Evolutionary conservation across 2,329 filamentous ascomycete species (phyloP), one percentile per base, ranked within the genome.

Genomic region (Claviceps paspali): DNA sequence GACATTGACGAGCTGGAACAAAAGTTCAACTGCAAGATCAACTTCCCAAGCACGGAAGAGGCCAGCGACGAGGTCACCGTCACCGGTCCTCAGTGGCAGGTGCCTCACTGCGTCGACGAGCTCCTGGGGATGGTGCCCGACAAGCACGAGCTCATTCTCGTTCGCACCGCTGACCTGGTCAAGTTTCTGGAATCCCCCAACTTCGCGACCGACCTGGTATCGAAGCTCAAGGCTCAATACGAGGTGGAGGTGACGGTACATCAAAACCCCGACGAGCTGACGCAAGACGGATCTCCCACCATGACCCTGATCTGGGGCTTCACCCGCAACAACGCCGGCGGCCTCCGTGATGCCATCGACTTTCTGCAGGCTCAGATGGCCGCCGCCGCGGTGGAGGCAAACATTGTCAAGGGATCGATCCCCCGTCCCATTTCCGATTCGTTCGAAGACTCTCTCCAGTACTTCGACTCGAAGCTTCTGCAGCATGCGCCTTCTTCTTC

Each of bases 1-100:
- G 84, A 95, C 52, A 85, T 98, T 40, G 88, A 96, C 47, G 84
- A 91, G 49, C 70, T 98, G 36, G 91, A 98, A 65, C 92, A 93
- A 69, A 95, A 94, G 63, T 96, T 87, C 81, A 96, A 96, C 59
- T 98, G 91, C 77, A 96, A 96, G 67, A 92, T 98, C 53, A 83
- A 86, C 48, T 98, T 98, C 55, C 91, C 91, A 6, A 94, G 87
- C 62, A 96, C 91, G 8, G 91, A 98, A 58, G 82, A 92, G 60
- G 91, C 91, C 17, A 96, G 88, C 55, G 91, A 98, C 52, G 82
- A 92, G 52, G 86, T 98, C 37, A 92, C 82, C 14, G 86, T 98
- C 41, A 94, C 86, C 43, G 91, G 91, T 4, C 91, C 91, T 35
- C 88, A 96, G 63, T 98, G 92, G 73, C 91, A 96, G 68, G 88